These are phyloP conservation scores for Leonotis leonurus DNA, from an alignment of 257 asterid genomes.

Conservation along the genomic window DNA sequence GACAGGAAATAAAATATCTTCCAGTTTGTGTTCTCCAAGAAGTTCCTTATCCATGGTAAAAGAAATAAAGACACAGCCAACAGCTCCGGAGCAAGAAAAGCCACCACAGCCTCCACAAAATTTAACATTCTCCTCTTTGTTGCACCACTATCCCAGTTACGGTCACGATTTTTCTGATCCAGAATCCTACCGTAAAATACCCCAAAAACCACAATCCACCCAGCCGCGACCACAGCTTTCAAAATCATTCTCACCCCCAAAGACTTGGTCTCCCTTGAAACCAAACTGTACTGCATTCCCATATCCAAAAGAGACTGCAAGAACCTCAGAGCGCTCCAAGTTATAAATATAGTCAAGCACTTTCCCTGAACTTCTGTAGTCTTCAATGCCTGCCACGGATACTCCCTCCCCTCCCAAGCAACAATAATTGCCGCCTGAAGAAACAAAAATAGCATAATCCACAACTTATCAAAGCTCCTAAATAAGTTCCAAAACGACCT, in stretches of 20 bases:
- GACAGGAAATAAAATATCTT: conserved; percentile 71
- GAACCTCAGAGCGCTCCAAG: conserved; percentile 89
- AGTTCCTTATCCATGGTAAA: conserved; percentile 86
- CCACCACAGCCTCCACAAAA: conserved; percentile 70
- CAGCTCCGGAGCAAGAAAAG: conserved; percentile 72
- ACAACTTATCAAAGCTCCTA: conserved; percentile 91
- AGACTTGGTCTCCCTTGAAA: conserved; percentile 83
- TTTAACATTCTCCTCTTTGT: conserved; percentile 40
- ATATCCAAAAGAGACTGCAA: conserved; percentile 79
- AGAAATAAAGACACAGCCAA: conserved; percentile 69
- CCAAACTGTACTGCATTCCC: conserved; percentile 78
- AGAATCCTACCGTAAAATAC: conserved; percentile 68
- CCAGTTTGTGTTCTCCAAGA: conserved; percentile 89
- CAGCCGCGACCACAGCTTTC: conserved; percentile 73
- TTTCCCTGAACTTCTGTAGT: conserved; percentile 62
- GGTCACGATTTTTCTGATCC: conserved; percentile 51
- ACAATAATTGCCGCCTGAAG: conserved; percentile 83
- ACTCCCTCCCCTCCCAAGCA: conserved; percentile 62
- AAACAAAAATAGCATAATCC: conserved; percentile 86
- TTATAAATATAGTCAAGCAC: conserved; percentile 74
- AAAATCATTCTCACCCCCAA: conserved; percentile 77
- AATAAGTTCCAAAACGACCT: conserved; percentile 91
- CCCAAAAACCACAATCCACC: conserved; percentile 82
- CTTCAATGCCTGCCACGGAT: conserved; percentile 78
- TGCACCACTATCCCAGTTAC: conserved; percentile 44